These are phyloP conservation scores for Coriaria nepalensis DNA, from an alignment of 306 rosid species.

Conservation along the genomic window DNA sequence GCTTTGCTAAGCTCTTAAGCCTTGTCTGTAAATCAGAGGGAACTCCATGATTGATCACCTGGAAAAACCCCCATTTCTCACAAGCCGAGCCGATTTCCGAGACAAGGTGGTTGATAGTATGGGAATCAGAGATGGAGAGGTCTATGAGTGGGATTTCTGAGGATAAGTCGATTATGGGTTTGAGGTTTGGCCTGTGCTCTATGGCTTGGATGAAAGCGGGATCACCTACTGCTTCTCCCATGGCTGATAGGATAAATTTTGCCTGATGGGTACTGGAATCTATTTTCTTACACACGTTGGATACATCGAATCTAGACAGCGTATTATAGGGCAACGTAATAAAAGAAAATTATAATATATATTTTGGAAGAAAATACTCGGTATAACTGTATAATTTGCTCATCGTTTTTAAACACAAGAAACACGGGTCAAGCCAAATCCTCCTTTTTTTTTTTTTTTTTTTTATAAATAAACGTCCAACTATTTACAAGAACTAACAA, in stretches of 20 bases:
- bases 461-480: neutral
- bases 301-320: too few species aligned
- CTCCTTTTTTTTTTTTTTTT: too few species aligned
- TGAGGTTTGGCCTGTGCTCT: conserved; percentile 34
- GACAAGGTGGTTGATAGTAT: conserved; percentile 9
- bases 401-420: too few species aligned
- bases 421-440: too few species aligned
- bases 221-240: conserved; percentile 38
- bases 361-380: too few species aligned
- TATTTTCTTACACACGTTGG: too few species aligned
- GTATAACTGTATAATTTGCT: too few species aligned
- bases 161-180: conserved; percentile 7
- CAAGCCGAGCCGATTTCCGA: conserved; percentile 49
- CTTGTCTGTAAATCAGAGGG: conserved; percentile 23
- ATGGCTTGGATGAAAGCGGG: conserved; percentile 41
- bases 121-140: conserved; percentile 24
- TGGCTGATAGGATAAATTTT: conserved; percentile 14
- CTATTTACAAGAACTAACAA: conserved; percentile 5
- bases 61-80: conserved; percentile 75
- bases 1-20: conserved; percentile 28
- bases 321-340: too few species aligned
- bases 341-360: too few species aligned
- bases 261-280: too few species aligned
- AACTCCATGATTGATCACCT: conserved; percentile 61
- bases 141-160: conserved; percentile 43